Evolutionary conservation across 768 basidiomycete species (phyloP), one percentile per base, ranked within the genome.

Genomic region (Rhodotorula paludigena): DNA sequence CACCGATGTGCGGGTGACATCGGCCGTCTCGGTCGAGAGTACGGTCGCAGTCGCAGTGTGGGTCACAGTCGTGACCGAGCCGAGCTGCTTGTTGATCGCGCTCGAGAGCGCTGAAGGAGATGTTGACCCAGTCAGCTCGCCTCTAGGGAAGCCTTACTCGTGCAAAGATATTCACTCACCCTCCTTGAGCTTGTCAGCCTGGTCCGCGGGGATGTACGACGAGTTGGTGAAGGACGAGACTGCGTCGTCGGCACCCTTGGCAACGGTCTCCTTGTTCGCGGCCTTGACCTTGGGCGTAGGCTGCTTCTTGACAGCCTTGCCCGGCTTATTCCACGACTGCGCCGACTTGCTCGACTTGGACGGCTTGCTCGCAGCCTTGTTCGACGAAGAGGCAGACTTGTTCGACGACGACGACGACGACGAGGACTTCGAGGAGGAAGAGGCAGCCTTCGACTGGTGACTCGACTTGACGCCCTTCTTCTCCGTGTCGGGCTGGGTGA

Each of bases 1-100:
- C 6, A 45, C 28, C 16, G 48, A 60, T 75, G 79, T 59, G 73
- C 75, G 38, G 78, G 80, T 39, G 73, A 80, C n/a, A 78, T 83
- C 39, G 79, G 80, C 14, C n/a, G 57, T 47, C 21, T 57, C 60
- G 45, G 68, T 70, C 28, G 72, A 44, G 63, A 74, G 52, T 44
- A 60, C 9, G 52, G 72, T 60, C 35, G 69, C 57, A 30, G 59
- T 61, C 75, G 80, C 38, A n/a, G 53, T 36, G 55, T 28, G 51
- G n/a, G 68, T 69, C 20, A 64, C 63, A 59, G 55, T 49, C 11
- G 59, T 53, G 0, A 54, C 48, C 18, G 30, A 3, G 35, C 36
- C 55, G 55, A 69, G 63, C 42, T 69, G 68, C 36, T 49, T 33
- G 48, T 61, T 45, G 39, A 69, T 51, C 25, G 58, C 59, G 47